Evolutionary conservation across 1,139 yeast species (phyloP).

Genomic region (Candida sojae): DNA sequence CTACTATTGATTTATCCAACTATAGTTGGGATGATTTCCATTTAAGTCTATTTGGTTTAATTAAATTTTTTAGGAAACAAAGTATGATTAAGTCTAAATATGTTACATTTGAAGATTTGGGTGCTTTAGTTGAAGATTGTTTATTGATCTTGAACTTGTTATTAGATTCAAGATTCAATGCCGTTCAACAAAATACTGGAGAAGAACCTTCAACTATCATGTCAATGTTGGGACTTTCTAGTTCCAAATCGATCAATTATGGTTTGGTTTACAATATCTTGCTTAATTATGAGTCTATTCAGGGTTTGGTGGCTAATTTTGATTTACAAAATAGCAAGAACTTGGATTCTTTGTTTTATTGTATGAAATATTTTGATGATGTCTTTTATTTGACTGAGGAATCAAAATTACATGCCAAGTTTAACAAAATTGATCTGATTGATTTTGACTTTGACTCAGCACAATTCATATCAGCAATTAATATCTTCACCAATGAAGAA

Average conservation of each 20-base stretch:
- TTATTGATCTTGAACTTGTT: slow-evolving; percentile 25
- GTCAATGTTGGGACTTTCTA: slow-evolving; percentile 13
- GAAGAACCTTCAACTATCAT: slow-evolving; percentile 7
- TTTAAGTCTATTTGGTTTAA: slow-evolving; percentile 25
- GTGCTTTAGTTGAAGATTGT: slow-evolving; percentile 27
- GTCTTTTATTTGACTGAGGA: slow-evolving; percentile 21
- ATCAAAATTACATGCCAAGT: slow-evolving; percentile 16
- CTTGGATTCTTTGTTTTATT: slow-evolving; percentile 19
- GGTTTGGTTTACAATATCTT: slow-evolving; percentile 34
- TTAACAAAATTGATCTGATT: slow-evolving; percentile 18
- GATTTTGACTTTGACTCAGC: slow-evolving; percentile 36
- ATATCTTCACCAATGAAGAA: slow-evolving; percentile 2
- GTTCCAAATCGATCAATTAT: slow-evolving; percentile 21
- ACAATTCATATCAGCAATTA: slow-evolving; percentile 19
- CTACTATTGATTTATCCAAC: slow-evolving; percentile 11
- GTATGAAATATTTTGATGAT: slow-evolving; percentile 22
- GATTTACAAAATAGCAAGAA: slow-evolving; percentile 9
- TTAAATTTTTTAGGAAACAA: slow-evolving; percentile 28
- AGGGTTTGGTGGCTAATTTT: slow-evolving; percentile 19
- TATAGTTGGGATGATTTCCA: slow-evolving; percentile 35
- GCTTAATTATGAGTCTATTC: slow-evolving; percentile 28
- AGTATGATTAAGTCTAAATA: slow-evolving; percentile 19
- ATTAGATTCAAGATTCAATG: slow-evolving; percentile 17
- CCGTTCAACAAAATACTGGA: slow-evolving; percentile 16
- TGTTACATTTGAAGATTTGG: slow-evolving; percentile 17